Evolutionary conservation across 2,329 filamentous ascomycete species (phyloP).

Genomic region (Colletotrichum liaoningense): DNA sequence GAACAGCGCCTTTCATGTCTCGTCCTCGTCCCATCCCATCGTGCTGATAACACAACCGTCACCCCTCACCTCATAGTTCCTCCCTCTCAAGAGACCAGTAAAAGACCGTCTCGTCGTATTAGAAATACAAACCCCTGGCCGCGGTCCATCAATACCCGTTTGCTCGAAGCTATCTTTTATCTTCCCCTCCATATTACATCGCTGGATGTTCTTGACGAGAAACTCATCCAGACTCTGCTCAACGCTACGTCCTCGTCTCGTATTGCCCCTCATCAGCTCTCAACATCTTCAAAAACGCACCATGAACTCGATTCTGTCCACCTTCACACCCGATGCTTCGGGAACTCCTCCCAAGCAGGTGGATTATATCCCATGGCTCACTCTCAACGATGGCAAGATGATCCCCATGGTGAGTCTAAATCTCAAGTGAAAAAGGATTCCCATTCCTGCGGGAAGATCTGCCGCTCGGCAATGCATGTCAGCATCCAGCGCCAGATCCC

Average conservation of each 20-base stretch:
- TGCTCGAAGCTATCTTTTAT: background rate
- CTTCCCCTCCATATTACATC: background rate
- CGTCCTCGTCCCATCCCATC: conserved; percentile 10
- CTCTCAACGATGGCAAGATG: conserved; percentile 78
- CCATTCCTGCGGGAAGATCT: background rate
- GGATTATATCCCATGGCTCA: conserved; percentile 65
- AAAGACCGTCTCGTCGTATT: conserved; percentile 13
- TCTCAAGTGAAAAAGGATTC: too few species aligned
- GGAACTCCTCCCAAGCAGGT: conserved; percentile 54
- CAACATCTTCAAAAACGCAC: conserved; percentile 21
- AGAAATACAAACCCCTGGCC: conserved; percentile 11
- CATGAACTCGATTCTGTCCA: conserved; percentile 57
- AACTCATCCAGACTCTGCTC: background rate
- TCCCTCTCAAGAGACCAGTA: background rate
- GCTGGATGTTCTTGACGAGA: conserved; percentile 12
- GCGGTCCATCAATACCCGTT: background rate
- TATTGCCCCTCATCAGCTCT: background rate
- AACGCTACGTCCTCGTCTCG: conserved; percentile 19
- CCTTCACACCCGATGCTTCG: conserved; percentile 52
- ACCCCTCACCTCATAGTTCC: background rate
- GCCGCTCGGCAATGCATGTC: background rate
- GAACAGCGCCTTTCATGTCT: too few species aligned
- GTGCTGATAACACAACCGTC: background rate
- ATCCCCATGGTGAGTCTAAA: conserved; percentile 79
- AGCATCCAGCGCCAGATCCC: conserved; percentile 9